Base-by-base conservation (phyloP, 306 rosid genomes). In the Cucurbita argyrosperma region DNA sequence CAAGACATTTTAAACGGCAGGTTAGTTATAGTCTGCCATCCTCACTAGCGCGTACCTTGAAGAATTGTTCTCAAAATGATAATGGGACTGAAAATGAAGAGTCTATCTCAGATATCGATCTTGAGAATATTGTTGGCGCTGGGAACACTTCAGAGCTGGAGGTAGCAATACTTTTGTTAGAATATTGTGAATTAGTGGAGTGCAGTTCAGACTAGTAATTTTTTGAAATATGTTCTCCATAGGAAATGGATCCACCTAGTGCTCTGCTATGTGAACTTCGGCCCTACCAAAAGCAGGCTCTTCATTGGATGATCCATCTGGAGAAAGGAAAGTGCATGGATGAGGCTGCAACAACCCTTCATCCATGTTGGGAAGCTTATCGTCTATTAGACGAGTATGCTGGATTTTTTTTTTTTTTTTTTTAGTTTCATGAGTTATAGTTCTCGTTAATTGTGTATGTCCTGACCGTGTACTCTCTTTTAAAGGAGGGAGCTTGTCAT, bases 311-410 rank as follows among this genome's bases (percentile, higher is more conserved):
- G 98, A 50, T 77, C 79, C 92, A 84, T 66, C 82, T 89, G 68
- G 97, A 93, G 91, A 90, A 85, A 82, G 98, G 98, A 76, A 86
- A 69, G 56, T 65, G 79, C 65, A 80, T 69, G 76, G 96, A 87
- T 74, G 85, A 81, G 77, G 93, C 84, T 4, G 83, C 89, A 75
- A 83, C 91, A 74, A 89, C 96, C 49, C 91, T 93, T 82, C 98
- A 93, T 80, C 98, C 98, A 55, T 90, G 98, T 79, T 93, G 98
- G 97, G 98, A 87, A 83, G 93, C 92, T 63, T 90, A 93, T 85
- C 87, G 9, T 73, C 84, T 93, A 71, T 90, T 84, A 52, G 96
- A 93, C 83, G 83, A 87, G 98, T 90, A 89, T 46, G 82, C 66
- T 50, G 7, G 78, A 9, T 74, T 47, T 23, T 81, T 5, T 0